Evolutionary conservation across 768 basidiomycete species (phyloP), one percentile per base, ranked within the genome.

Genomic region (Calocybe cyanea): DNA sequence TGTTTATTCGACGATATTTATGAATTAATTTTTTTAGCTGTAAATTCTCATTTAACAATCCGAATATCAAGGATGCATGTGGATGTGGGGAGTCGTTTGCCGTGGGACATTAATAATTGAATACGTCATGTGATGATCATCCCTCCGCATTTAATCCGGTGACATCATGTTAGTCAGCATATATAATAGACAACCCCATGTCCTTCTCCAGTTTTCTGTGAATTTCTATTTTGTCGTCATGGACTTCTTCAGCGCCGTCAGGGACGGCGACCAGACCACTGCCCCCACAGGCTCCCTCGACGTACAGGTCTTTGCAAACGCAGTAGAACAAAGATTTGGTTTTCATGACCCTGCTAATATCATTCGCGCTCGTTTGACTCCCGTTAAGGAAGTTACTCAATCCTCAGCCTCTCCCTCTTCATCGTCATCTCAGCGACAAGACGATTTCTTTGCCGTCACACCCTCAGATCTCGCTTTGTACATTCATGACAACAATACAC

Each of bases 1-100:
- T 28, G 1, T 17, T 14, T 18, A 9, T 19, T 13, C 38, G 11
- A 5, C 11, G 6, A 18, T 1, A 34, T 15, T 23, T 46, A 37
- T 23, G 25, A 28, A 14, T 19, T 25, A 13, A 0, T 38, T 39
- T 17, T 17, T 49, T 5, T 57, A 90, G 88, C 61, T 80, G 87
- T 40, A 88, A 83, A 65, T 89, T 90, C 57, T 76, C 81, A 21
- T 88, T 88, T 66, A 80, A 85, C 69, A 94, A 95, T 60, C 92
- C 92, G 6, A 96, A 96, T 64, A 85, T 95, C 65, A 88, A 85
- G 68, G 92, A 94, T 59, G 89, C 91, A 6, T 96, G 92, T 64
- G 92, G 92, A 41, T 95, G 92, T 58, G 92, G 92, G 50, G 92
- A 95, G 70, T 93, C 91, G 0, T 93, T 92, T 67, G 86, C 78